Evolutionary conservation across 2,329 filamentous ascomycete species (phyloP), one percentile per base, ranked within the genome.

Genomic region (Gremmenia infestans): DNA sequence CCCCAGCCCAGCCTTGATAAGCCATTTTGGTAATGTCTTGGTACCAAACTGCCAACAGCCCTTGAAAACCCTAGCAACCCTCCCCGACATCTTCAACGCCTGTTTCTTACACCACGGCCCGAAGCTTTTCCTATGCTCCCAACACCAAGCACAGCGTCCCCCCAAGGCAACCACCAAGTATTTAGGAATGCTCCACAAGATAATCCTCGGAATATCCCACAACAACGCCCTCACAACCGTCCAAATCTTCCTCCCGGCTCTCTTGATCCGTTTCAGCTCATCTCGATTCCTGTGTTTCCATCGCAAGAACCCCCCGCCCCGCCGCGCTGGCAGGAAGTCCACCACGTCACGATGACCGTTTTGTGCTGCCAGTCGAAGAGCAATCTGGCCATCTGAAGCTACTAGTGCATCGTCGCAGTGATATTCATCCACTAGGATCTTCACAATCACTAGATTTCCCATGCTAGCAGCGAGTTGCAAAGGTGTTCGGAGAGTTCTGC

Each of bases 341-440:
- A 79, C 76, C 3, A 78, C 66, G 7, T 78, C 76, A 15, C 71
- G 64, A 53, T 78, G 76, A 0, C 71, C 69, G 19, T 68, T 70
- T 1, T 61, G 56, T 0, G 74, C 74, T 0, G 77, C 77, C 0
- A 80, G 69, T 1, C 76, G 72, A 14, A 79, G 64, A 0, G 77
- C 76, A 1, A 73, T 68, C 50, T 76, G 71, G 0, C 76, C 77
- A 52, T 78, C 75, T 4, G 74, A 73, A 0, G 76, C 75, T 8
- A 78, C 66, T 5, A 76, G 50, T 1, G 67, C 62, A 61, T 78
- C 76, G 58, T 78, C 71, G 12, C 76, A 76, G 17, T 67, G 64
- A 22, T 72, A 72, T 12, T 72, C 70, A 17, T 74, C 68, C 48
- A 74, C 64, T 12, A 79, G 64, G 1, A 77, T 63, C 58, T 67